Percentiles rank a stretch among this genome's conserved stretches.
These are phyloP conservation scores for Panaeolus papilionaceus DNA, from an alignment of 768 basidiomycete species.

Conservation along the genomic window DNA sequence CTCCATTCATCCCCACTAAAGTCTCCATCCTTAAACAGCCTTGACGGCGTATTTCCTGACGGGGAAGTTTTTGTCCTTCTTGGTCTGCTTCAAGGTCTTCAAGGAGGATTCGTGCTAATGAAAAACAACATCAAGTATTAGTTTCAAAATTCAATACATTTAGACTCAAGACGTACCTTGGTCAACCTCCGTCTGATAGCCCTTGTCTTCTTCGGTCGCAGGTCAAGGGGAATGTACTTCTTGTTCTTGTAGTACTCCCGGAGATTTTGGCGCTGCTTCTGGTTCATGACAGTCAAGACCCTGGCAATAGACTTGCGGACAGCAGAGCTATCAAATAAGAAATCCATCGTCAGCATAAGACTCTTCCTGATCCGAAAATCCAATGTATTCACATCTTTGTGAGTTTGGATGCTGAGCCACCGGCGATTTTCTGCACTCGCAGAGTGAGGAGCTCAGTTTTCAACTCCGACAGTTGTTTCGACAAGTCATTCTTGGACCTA, in stretches of 20 bases:
- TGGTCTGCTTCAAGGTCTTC: constrained; percentile 92
- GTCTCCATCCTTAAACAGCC: constrained; percentile 58
- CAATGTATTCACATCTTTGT: constrained; percentile 86
- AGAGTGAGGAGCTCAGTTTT: constrained; percentile 93
- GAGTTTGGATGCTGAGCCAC: constrained; percentile 93
- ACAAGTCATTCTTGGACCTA: constrained; percentile 97
- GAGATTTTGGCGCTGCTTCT: constrained; percentile 95
- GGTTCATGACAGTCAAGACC: constrained; percentile 98
- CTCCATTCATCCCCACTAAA: constrained; percentile 19
- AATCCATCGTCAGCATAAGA: constrained; percentile 10
- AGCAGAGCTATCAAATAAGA: constrained; percentile 63
- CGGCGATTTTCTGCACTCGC: constrained; percentile 98
- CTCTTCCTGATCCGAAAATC: constrained; percentile 2
- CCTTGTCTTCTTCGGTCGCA: constrained; percentile 97
- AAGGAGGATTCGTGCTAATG: constrained; percentile 78
- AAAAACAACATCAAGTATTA: constrained; percentile 15
- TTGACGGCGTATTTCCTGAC: constrained; percentile 94
- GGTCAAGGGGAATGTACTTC: constrained; percentile 96
- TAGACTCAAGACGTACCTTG: constrained; percentile 58
- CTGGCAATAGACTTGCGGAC: constrained; percentile 99
- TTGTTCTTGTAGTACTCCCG: constrained; percentile 98
- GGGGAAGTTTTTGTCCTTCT: constrained; percentile 96
- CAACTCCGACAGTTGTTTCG: constrained; percentile 91
- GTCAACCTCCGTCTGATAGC: constrained; percentile 96
- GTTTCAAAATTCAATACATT: background rate